phyloP scores from a whole-genome alignment of 139 green algal species.

The Coelastrella sp. region DNA sequence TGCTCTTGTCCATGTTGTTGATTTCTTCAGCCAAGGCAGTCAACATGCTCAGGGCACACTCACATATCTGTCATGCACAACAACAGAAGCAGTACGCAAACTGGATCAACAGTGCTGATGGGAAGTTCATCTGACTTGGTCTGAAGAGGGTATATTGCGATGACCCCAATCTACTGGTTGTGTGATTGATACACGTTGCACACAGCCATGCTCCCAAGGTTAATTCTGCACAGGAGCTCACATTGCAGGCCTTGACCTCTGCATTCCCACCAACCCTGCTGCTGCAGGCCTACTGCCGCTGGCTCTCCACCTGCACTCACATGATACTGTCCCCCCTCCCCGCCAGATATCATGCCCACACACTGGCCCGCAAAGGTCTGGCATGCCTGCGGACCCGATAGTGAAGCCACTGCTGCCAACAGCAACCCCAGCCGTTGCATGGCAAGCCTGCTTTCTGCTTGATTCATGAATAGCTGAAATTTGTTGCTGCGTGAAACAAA shows the following conservation, averaged over 20 bases:
- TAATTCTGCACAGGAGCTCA: too few relatives aligned
- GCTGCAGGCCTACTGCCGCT: not conserved
- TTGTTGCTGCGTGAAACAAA: conserved; percentile 43
- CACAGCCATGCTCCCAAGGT: not conserved
- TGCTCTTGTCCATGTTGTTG: conserved; percentile 41
- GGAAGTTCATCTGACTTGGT: not conserved
- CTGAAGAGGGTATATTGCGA: not conserved
- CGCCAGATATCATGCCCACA: conserved; percentile 40
- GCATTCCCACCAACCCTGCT: not conserved
- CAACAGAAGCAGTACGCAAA: not conserved
- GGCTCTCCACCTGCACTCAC: conserved; percentile 13
- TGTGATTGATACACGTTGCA: too few relatives aligned
- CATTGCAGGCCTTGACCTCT: not conserved
- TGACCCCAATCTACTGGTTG: not conserved
- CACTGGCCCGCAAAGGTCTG: conserved; percentile 44
- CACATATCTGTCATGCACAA: conserved; percentile 29
- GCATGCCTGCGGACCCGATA: conserved; percentile 40
- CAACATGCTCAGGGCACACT: conserved; percentile 56
- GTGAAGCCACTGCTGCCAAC: conserved; percentile 44
- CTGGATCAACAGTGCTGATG: not conserved
- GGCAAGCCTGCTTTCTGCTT: conserved; percentile 34
- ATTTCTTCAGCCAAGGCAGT: conserved; percentile 57
- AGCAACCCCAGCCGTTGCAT: conserved; percentile 49
- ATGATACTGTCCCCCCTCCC: conserved; percentile 30
- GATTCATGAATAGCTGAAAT: conserved; percentile 43